Evolutionary conservation across 2,329 filamentous ascomycete genomes (phyloP).

Genomic region (Spiromastix sp.): DNA sequence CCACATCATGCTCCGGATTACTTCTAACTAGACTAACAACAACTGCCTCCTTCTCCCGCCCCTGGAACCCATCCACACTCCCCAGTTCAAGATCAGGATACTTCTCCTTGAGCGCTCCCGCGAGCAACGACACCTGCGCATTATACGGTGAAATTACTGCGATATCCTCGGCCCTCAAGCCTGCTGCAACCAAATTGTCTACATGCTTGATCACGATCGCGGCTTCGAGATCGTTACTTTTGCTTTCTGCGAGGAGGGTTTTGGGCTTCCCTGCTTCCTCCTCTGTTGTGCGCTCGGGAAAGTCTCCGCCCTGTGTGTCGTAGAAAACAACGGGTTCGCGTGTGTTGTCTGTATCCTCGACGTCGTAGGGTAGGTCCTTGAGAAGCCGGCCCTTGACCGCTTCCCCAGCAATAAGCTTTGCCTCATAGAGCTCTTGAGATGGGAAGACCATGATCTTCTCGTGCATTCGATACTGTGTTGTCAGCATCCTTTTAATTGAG

Average conservation of each 20-base stretch:
- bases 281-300: slow-evolving; percentile 71
- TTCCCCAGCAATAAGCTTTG: slow-evolving; percentile 69
- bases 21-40: slow-evolving; percentile 90
- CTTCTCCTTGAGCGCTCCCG: slow-evolving; percentile 63
- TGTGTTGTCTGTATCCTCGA: slow-evolving; percentile 76
- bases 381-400: slow-evolving; percentile 65
- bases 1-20: slow-evolving; percentile 77
- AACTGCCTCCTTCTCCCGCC: slow-evolving; percentile 91
- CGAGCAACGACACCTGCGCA: slow-evolving; percentile 74
- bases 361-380: slow-evolving; percentile 64
- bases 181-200: slow-evolving; percentile 61
- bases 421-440: slow-evolving; percentile 77
- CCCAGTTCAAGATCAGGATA: slow-evolving; percentile 87
- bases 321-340: slow-evolving; percentile 82
- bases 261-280: slow-evolving; percentile 45
- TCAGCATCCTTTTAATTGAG: slow-evolving; percentile 85
- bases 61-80: slow-evolving; percentile 94
- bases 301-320: slow-evolving; percentile 92
- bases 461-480: slow-evolving; percentile 97
- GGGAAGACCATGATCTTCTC: slow-evolving; percentile 92
- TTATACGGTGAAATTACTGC: slow-evolving; percentile 96
- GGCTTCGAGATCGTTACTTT: slow-evolving; percentile 88
- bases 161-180: slow-evolving; percentile 73
- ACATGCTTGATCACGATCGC: slow-evolving; percentile 72
- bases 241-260: slow-evolving; percentile 58